Base-by-base conservation (phyloP, 2,329 filamentous ascomycete genomes). In the Aschersonia sp. region DNA sequence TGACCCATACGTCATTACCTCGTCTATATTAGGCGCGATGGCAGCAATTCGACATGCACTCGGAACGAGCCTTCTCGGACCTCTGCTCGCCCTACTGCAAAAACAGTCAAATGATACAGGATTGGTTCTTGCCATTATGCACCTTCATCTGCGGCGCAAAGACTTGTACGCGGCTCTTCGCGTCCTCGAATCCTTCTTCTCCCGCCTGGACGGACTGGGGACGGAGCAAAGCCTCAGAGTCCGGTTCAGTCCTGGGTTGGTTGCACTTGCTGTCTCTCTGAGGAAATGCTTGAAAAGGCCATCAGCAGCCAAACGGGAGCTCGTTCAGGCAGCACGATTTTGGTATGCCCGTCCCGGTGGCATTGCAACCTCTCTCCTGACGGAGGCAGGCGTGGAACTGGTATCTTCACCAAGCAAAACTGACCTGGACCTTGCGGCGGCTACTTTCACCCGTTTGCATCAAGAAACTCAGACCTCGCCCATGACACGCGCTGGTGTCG, bases 201-300 rank as follows among this genome's bases (percentile, higher is more conserved):
- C 75, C 52, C 76, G 76, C 8, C 72, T 95, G 1, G 85, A 90
- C 56, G 65, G 77, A 44, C 78, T 77, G 4, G 71, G 62, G 5
- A 67, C 69, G 1, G 59, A 72, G 2, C 70, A 75, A 12, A 72
- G 82, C 49, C 71, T 79, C 49, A 80, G 88, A 55, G 77, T 84
- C 30, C 82, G 89, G 9, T 92, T 83, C 62, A 82, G 87, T 30
- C 90, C 92, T 0, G 90, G 90, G 2, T 71, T 98, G 1, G 76
- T 97, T 31, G 87, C 86, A 1, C 71, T 90, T 2, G 71, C 85
- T 4, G 82, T 94, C 8, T 81, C 85, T 2, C 72, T 98, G 0
- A 92, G 95, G 64, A 78, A 79, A 55, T 69, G 74, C 2, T 83
- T 92, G 61, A 82, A 84, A 40, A 84, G 88, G 37, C 83, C 82